These are phyloP conservation scores for Lotus japonicus DNA, from an alignment of 306 rosid genomes.

Conservation along the genomic window DNA sequence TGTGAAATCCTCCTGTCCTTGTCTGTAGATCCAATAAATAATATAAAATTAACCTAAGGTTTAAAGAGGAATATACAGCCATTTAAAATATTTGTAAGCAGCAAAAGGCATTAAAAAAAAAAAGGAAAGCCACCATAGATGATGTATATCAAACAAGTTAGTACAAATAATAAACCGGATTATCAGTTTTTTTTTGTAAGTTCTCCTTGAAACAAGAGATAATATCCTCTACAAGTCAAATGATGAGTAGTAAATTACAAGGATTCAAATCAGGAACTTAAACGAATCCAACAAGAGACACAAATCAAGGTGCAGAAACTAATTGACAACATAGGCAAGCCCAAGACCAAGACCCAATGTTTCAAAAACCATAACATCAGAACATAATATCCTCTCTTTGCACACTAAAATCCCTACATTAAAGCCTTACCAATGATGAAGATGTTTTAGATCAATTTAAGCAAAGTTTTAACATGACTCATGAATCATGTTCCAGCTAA, in stretches of 20 bases:
- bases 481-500: neutral
- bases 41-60: neutral
- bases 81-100: neutral
- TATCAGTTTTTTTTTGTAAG: neutral
- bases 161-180: neutral
- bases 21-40: conserved; percentile 36
- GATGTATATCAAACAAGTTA: neutral
- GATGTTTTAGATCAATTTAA: neutral
- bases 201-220: neutral
- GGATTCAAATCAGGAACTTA: conserved; percentile 8
- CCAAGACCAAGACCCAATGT: neutral
- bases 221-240: neutral
- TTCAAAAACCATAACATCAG: neutral
- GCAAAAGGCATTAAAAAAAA: neutral
- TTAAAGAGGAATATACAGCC: neutral
- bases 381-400: neutral
- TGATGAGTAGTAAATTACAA: neutral
- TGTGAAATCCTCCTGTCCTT: conserved; percentile 74
- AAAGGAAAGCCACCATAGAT: neutral
- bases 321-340: neutral
- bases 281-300: conserved; percentile 6
- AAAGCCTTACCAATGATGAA: neutral
- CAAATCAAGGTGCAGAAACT: neutral
- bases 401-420: neutral
- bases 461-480: neutral